phyloP scores from a whole-genome alignment of 371 early-diverging fungal genomes.

The Dinochytrium kinnereticum region DNA sequence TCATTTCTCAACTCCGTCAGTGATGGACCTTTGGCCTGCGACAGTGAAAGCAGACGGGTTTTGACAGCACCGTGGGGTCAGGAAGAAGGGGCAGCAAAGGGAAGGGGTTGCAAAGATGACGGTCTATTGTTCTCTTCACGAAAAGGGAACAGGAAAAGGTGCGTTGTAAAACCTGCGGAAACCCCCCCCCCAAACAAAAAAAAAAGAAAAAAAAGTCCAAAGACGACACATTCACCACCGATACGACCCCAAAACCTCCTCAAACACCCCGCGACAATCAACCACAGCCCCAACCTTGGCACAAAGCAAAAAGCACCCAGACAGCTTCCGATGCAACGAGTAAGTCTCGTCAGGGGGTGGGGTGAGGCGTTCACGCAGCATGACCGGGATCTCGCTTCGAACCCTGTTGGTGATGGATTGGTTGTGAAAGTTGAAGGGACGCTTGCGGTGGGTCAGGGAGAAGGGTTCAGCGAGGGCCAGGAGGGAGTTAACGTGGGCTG shows the following conservation, averaged over 20 bases:
- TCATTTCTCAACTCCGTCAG: too few species aligned
- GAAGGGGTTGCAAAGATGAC: too few species aligned
- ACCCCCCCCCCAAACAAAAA: too few species aligned
- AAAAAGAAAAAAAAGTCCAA: too few species aligned
- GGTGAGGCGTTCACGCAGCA: constrained; percentile 90
- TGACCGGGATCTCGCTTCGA: constrained; percentile 87
- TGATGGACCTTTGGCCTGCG: too few species aligned
- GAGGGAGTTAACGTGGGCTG: constrained; percentile 90
- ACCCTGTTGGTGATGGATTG: constrained; percentile 85
- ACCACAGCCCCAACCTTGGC: constrained; percentile 81
- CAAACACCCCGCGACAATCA: constrained; percentile 41
- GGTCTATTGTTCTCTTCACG: too few species aligned
- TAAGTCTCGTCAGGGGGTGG: constrained; percentile 98
- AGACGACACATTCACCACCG: too few species aligned
- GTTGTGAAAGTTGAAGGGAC: constrained; percentile 72
- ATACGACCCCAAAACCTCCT: constrained; percentile 7
- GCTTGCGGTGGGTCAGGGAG: constrained; percentile 43
- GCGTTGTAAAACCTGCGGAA: too few species aligned
- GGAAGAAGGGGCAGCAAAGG: too few species aligned
- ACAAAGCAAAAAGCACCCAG: constrained; percentile 93
- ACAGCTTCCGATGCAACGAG: constrained; percentile 92
- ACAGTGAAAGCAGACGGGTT: too few species aligned
- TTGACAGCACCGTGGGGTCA: too few species aligned
- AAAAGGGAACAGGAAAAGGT: too few species aligned
- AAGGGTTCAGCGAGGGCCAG: constrained; percentile 90